These are phyloP conservation scores for Lasiodiplodia sp. DNA, from an alignment of 2,329 filamentous ascomycete genomes.

Conservation along the genomic window DNA sequence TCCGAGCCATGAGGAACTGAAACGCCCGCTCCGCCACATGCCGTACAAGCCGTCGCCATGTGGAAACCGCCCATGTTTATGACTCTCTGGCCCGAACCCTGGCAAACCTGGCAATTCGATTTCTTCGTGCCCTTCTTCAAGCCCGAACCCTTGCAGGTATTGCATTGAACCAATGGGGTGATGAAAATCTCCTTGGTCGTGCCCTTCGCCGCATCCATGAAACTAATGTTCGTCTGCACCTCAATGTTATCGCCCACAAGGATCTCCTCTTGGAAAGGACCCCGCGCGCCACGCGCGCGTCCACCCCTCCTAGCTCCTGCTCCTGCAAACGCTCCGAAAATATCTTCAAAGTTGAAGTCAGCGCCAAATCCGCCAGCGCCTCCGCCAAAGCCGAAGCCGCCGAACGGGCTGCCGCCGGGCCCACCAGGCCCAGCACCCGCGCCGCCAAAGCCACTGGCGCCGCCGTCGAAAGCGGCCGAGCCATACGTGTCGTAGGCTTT, in stretches of 20 bases:
- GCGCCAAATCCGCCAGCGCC: slow-evolving; percentile 70
- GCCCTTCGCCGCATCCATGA: slow-evolving; percentile 95
- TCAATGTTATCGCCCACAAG: slow-evolving; percentile 96
- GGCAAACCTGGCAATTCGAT: slow-evolving; percentile 78
- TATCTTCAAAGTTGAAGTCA: slow-evolving; percentile 94
- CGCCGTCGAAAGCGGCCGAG: slow-evolving; percentile 73
- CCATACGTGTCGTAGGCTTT: slow-evolving; percentile 93
- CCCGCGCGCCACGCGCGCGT: slow-evolving; percentile 62
- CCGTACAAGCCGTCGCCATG: slow-evolving; percentile 86
- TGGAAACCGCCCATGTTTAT: slow-evolving; percentile 96
- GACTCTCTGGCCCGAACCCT: slow-evolving; percentile 84
- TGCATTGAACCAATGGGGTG: slow-evolving; percentile 80
- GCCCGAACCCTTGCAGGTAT: slow-evolving; percentile 82
- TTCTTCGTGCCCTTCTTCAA: slow-evolving; percentile 81
- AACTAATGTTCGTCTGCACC: slow-evolving; percentile 89
- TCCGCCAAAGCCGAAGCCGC: slow-evolving; percentile 56
- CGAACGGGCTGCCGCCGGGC: slow-evolving; percentile 70
- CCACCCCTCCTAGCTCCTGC: slow-evolving; percentile 51
- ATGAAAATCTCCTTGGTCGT: slow-evolving; percentile 87
- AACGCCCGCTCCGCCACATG: slow-evolving; percentile 81
- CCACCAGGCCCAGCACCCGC: slow-evolving; percentile 78
- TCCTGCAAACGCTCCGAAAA: slow-evolving; percentile 86
- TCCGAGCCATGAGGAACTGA: slow-evolving; percentile 80
- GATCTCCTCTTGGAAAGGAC: slow-evolving; percentile 80
- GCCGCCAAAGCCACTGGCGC: slow-evolving; percentile 56